Evolutionary conservation across 2,329 filamentous ascomycete genomes (phyloP), one percentile per base, ranked within the genome.

Genomic region (Diaporthe longicolla): DNA sequence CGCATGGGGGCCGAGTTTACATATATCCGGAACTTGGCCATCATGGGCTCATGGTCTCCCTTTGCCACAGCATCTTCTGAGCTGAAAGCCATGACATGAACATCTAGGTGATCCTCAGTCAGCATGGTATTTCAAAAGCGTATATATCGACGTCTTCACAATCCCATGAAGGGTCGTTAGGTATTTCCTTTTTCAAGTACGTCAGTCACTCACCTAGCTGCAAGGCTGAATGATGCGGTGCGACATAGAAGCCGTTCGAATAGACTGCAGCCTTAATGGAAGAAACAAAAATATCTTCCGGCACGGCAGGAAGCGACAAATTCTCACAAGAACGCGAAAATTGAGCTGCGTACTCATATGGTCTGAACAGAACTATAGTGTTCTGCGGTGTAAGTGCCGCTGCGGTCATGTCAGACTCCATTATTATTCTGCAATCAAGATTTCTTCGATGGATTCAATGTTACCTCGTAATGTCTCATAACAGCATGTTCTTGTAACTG

Each of bases 191-290:
- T 8, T 6, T 24, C n/a, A 1, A 35, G 11, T 8, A 11, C 3
- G n/a, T n/a, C 5, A 8, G 21, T 21, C 4, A 37, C 57, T 40
- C 4, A 59, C 57, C 57, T 24, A 59, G 35, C 32, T 40, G 32
- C 15, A 59, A 24, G 1, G 57, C 32, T n/a, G 57, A 40, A n/a
- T 59, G 57, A 59, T 59, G 57, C 7, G 57, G 57, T 24, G 57
- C 57, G 29, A 59, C 57, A 59, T 59, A 59, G 21, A 59, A 59
- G 2, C 57, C 57, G 13, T 15, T 59, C 21, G 57, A 11, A 59
- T 59, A 59, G 7, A 59, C 57, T 13, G 57, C 57, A 15, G 35
- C 57, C 35, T 40, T 37, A 3, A 59, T 9, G 26, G 57, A 40
- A 59, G 57, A 21, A 15, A 59, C 21, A 8, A 59, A 59, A 2